phyloP scores from a whole-genome alignment of 1,284 basidiomycete species.

The Irpex lacteus region DNA sequence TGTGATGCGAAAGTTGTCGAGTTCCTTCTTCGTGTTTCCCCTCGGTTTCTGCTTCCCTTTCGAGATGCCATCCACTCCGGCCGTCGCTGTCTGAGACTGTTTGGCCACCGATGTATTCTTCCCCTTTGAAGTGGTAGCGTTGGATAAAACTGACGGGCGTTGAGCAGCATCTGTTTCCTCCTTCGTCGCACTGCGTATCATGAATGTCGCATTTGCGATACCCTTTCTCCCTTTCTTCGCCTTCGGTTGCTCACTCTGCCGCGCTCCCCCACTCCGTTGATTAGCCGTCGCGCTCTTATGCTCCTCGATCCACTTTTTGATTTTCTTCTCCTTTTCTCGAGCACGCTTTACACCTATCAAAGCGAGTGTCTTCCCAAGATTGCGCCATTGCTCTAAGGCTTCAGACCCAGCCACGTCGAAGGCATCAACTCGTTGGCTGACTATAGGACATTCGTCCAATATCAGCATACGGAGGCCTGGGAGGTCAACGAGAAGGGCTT shows the following conservation, averaged over 20 bases:
- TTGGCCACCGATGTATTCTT: neutral
- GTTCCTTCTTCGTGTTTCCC: constrained; percentile 8
- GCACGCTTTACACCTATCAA: constrained; percentile 50
- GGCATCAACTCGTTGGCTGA: constrained; percentile 33
- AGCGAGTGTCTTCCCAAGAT: constrained; percentile 54
- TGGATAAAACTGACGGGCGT: neutral
- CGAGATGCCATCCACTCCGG: neutral
- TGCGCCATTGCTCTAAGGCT: constrained; percentile 45
- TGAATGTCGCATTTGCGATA: constrained; percentile 53
- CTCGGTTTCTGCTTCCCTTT: constrained; percentile 3
- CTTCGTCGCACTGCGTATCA: constrained; percentile 38
- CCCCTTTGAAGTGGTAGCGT: neutral
- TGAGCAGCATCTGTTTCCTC: neutral
- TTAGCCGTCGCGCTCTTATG: neutral
- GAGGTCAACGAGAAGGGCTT: constrained; percentile 45
- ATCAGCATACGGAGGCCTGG: constrained; percentile 45
- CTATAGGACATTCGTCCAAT: constrained; percentile 49
- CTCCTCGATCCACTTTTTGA: constrained; percentile 49
- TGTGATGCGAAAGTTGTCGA: constrained; percentile 34
- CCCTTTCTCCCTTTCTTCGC: constrained; percentile 45
- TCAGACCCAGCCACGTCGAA: constrained; percentile 27
- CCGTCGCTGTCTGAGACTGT: neutral
- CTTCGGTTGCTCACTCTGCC: constrained; percentile 13
- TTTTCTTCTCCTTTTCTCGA: constrained; percentile 53
- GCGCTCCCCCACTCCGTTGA: neutral